phyloP scores from a whole-genome alignment of 352 stramenopile species.

The Pythium dissotocum region DNA sequence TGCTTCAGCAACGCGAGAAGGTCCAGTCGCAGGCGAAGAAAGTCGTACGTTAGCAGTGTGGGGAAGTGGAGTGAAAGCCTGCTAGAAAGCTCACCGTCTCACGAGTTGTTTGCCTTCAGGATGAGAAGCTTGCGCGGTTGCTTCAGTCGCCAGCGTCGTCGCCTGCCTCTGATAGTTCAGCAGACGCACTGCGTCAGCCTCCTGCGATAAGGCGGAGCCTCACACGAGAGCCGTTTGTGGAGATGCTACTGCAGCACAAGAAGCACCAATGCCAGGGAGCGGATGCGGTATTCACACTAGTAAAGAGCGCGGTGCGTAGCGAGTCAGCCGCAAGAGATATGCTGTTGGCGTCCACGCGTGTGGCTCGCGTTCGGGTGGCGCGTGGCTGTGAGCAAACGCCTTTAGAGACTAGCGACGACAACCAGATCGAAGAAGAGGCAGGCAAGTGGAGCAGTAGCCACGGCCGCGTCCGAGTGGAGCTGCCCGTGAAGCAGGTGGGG shows the following conservation, averaged over 20 bases:
- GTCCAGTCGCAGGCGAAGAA: constrained; percentile 28
- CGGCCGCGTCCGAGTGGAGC: not conserved
- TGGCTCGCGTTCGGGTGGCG: constrained; percentile 4
- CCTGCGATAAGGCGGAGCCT: not conserved
- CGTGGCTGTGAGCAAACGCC: constrained; percentile 12
- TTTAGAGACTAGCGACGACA: constrained; percentile 8
- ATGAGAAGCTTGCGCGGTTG: constrained; percentile 26
- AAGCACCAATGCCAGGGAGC: constrained; percentile 30
- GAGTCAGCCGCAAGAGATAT: constrained; percentile 44
- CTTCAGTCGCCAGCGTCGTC: constrained; percentile 11
- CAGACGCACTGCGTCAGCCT: not conserved
- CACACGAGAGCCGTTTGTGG: not conserved
- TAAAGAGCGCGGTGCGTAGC: constrained; percentile 29
- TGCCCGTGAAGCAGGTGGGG: constrained; percentile 7
- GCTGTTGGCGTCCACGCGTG: constrained; percentile 34
- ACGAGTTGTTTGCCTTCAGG: constrained; percentile 5
- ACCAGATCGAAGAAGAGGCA: constrained; percentile 2
- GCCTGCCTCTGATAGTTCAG: not conserved
- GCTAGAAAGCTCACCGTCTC: too few relatives aligned
- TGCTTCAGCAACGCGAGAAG: constrained; percentile 39
- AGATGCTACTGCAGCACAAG: constrained; percentile 1
- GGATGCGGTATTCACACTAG: not conserved
- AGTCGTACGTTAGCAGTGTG: constrained; percentile 24
- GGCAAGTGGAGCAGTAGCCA: constrained; percentile 1
- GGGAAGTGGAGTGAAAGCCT: not conserved